Evolutionary conservation across 148 eudicot genomes (phyloP), one percentile per base, ranked within the genome.

Genomic region (Cornus kousa): DNA sequence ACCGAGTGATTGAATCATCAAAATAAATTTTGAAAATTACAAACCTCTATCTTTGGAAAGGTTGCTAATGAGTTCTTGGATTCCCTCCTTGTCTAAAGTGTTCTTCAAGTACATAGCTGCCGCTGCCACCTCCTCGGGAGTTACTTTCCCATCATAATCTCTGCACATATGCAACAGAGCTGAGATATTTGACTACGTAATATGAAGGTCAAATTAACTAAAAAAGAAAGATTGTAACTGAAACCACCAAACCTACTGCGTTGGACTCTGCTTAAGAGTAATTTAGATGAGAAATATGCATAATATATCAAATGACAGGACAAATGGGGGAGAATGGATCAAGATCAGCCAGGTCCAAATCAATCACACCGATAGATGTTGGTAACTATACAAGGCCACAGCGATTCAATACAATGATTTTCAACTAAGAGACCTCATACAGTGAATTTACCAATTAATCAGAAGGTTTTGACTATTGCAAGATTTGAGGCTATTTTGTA

Each of bases 141-240:
- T 93, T 66, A 93, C 95, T 88, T 91, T 93, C 59, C 97, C 97
- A 73, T 91, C 95, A 77, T 86, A 88, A 85, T 93, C 97, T 83
- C 97, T 93, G 87, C 76, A 82, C 32, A 76, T 14, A 65, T 35
- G 8, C 6, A 39, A 10, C 9, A 12, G 20, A 23, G 31, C 3
- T 7, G 48, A 3, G 7, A 20, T 10, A 67, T 13, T 9, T 19
- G 28, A 67, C 35, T 24, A 57, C 6, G 19, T 22, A 8, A 22
- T 43, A 81, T 55, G 20, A 72, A 77, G 57, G 73, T 13, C 65
- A 74, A 65, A 75, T 13, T 16, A 10, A 6, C 32, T 22, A 4
- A 62, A n/a, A 4, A 62, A 13, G 22, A 14, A 62, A 20, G 24
- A 17, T n/a, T 20, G 70, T 9, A 64, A 65, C 37, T 17, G 59